phyloP scores from a whole-genome alignment of 306 rosid genomes.

The Glycine tomentella region DNA sequence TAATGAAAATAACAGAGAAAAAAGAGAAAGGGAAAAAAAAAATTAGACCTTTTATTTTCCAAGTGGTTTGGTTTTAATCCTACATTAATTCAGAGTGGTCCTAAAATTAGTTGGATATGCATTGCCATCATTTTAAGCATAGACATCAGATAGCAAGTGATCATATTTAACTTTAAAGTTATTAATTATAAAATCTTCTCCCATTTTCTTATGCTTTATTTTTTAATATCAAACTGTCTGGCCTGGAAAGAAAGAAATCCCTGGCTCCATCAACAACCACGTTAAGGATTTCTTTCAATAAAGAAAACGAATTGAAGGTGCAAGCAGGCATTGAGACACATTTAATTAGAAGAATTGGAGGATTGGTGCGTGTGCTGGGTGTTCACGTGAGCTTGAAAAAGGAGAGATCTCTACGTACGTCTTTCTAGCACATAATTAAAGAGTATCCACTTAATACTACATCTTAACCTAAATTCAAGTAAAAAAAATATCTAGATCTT shows the following conservation, averaged over 20 bases:
- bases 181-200: background rate
- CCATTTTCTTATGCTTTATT: background rate
- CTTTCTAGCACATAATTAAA: too few species aligned
- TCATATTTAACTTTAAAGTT: background rate
- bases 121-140: slow-evolving; percentile 25
- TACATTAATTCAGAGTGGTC: slow-evolving; percentile 17
- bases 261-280: too few species aligned
- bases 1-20: background rate
- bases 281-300: too few species aligned
- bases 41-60: background rate
- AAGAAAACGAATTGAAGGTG: too few species aligned
- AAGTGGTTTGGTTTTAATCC: slow-evolving; percentile 20
- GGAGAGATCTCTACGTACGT: too few species aligned
- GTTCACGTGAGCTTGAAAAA: background rate
- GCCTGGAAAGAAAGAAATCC: background rate
- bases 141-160: background rate
- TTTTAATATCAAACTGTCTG: background rate
- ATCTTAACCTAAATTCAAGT: background rate
- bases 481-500: too few species aligned
- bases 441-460: background rate
- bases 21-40: background rate
- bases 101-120: slow-evolving; percentile 26
- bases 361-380: background rate
- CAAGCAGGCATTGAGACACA: too few species aligned
- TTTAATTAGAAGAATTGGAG: background rate